Conservation (phyloP, 441 rosid species). For the Bruguiera hainesii region DNA sequence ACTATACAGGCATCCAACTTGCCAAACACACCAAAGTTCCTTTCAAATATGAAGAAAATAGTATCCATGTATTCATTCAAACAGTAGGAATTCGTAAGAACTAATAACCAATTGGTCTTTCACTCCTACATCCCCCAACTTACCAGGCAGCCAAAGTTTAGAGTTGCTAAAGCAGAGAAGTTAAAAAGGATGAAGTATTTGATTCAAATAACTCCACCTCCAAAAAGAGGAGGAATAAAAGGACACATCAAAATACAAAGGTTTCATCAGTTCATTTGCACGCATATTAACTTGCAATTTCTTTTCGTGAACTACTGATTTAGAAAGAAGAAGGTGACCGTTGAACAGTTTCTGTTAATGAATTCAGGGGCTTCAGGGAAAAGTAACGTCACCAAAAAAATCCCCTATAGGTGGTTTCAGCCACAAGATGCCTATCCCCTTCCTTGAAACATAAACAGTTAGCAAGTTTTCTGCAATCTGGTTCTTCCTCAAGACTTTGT, state of each 20-base stretch:
- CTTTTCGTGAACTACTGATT: no score
- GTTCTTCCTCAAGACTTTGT: constrained; percentile 76
- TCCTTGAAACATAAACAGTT: constrained; percentile 23
- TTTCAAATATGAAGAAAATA: constrained; percentile 60
- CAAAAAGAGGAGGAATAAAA: neutral
- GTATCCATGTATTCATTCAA: constrained; percentile 18
- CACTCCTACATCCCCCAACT: neutral
- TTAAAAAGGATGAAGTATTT: neutral
- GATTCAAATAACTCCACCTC: neutral
- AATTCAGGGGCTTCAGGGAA: no score
- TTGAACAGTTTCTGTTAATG: no score
- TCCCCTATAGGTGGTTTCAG: no score
- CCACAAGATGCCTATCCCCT: no score
- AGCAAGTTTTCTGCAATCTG: constrained; percentile 72
- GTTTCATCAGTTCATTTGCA: neutral
- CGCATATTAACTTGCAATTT: no score
- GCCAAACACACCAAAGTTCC: constrained; percentile 86
- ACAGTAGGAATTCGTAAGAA: neutral
- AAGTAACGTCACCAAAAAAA: no score
- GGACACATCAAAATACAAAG: neutral
- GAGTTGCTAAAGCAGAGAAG: constrained; percentile 5
- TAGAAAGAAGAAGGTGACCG: no score
- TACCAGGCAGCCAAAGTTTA: neutral
- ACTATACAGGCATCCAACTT: constrained; percentile 89
- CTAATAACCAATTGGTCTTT: neutral